Evolutionary conservation across 495 filamentous ascomycete species (phyloP).

Genomic region (Tuber microsphaerosporum): DNA sequence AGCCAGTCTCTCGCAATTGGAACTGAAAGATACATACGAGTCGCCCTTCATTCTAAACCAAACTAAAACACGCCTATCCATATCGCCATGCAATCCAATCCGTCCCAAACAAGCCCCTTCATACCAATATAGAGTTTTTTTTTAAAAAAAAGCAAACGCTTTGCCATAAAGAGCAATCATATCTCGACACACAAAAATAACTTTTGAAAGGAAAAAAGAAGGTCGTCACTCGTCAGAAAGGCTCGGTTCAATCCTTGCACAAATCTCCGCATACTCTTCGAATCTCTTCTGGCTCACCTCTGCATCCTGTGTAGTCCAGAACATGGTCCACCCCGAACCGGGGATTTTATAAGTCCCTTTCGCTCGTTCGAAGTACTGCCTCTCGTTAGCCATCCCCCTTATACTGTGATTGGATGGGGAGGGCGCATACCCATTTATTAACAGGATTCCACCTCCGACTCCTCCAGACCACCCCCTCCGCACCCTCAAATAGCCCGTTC

Average conservation of each 20-base stretch:
- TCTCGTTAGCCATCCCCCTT: not conserved
- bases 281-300: slow-evolving; percentile 53
- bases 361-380: slow-evolving; percentile 74
- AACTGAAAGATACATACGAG: not conserved
- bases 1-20: not conserved
- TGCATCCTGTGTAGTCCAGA: slow-evolving; percentile 77
- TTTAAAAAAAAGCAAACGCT: not conserved
- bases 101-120: not conserved
- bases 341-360: slow-evolving; percentile 72
- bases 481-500: slow-evolving; percentile 17
- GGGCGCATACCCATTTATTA: slow-evolving; percentile 62
- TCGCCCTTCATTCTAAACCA: not conserved
- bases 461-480: slow-evolving; percentile 52
- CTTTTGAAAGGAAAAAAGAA: not conserved
- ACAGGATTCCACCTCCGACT: slow-evolving; percentile 75
- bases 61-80: not conserved
- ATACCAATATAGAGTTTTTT: not conserved
- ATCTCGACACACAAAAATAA: not conserved
- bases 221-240: slow-evolving; percentile 20
- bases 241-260: slow-evolving; percentile 62
- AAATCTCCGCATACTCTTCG: slow-evolving; percentile 74
- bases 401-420: not conserved
- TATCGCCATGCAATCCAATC: not conserved
- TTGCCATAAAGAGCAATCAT: not conserved
- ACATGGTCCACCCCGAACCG: slow-evolving; percentile 85